Conservation (phyloP, 2,329 filamentous ascomycete genomes). For the Davidsoniella australis region DNA sequence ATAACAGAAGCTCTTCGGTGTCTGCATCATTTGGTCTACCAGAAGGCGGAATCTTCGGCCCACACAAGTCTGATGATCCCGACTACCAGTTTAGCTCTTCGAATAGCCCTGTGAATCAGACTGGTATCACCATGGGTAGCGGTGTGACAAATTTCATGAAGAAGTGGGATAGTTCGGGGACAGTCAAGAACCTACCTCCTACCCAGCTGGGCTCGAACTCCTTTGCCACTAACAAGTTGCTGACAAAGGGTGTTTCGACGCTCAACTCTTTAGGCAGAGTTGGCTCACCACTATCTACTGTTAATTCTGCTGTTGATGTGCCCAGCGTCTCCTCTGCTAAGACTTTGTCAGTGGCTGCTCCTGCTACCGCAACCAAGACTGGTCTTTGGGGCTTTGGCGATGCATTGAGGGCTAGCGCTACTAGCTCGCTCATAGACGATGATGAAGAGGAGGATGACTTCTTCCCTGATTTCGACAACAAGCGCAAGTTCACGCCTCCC, state of each 20-base stretch:
- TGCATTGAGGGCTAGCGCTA: constrained; percentile 17
- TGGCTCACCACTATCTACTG: constrained; percentile 7
- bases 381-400: constrained; percentile 29
- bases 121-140: constrained; percentile 25
- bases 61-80: constrained; percentile 10
- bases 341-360: constrained; percentile 17
- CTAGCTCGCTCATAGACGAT: constrained; percentile 18
- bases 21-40: constrained; percentile 12
- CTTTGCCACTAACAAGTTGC: background rate
- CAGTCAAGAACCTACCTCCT: constrained; percentile 3
- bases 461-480: constrained; percentile 34
- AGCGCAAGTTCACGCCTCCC: constrained; percentile 15
- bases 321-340: constrained; percentile 15
- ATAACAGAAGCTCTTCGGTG: constrained; percentile 27
- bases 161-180: constrained; percentile 4
- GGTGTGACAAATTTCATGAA: constrained; percentile 20
- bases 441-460: constrained; percentile 36
- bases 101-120: constrained; percentile 4
- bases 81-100: constrained; percentile 14
- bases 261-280: background rate
- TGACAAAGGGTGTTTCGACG: background rate
- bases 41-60: constrained; percentile 15
- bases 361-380: constrained; percentile 26
- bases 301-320: constrained; percentile 4
- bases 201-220: constrained; percentile 1